A percentile compares a stretch with the other conserved stretches of the same genome.
These are phyloP conservation scores for Vachellia collinsii DNA, from an alignment of 306 rosid genomes.

Conservation along the genomic window DNA sequence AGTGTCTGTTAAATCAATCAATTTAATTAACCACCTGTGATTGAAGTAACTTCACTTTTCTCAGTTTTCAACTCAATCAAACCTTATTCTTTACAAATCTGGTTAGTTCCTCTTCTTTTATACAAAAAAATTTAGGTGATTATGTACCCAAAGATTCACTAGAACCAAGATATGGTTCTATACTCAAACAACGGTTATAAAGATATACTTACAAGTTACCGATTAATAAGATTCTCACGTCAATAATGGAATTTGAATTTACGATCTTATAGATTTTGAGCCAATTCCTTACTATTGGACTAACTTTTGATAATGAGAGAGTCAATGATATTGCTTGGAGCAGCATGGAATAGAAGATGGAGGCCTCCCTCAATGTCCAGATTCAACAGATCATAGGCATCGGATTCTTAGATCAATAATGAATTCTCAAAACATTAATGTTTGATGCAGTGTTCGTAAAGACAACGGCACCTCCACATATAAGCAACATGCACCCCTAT, in stretches of 20 bases:
- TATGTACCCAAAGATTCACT: no score
- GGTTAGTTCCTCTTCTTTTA: background rate
- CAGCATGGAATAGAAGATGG: background rate
- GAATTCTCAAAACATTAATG: slow-evolving; percentile 43
- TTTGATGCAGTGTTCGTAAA: slow-evolving; percentile 62
- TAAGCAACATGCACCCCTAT: background rate
- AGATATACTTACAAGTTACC: no score
- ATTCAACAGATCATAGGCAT: slow-evolving; percentile 14
- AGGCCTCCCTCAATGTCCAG: background rate
- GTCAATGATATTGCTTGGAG: background rate
- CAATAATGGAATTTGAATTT: no score
- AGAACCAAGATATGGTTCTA: no score
- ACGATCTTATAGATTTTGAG: no score
- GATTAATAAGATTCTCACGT: no score
- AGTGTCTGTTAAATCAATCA: background rate
- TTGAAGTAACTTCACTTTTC: background rate
- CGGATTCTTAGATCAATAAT: slow-evolving; percentile 42
- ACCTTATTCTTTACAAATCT: background rate
- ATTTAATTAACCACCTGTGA: background rate
- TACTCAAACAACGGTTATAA: no score
- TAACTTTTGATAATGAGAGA: background rate
- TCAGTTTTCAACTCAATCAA: background rate
- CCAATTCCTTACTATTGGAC: no score
- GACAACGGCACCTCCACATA: slow-evolving; percentile 62
- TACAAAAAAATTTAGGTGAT: no score